These are phyloP conservation scores for Sclerotinia trifoliorum DNA, from an alignment of 2,329 filamentous ascomycete genomes.

Conservation along the genomic window DNA sequence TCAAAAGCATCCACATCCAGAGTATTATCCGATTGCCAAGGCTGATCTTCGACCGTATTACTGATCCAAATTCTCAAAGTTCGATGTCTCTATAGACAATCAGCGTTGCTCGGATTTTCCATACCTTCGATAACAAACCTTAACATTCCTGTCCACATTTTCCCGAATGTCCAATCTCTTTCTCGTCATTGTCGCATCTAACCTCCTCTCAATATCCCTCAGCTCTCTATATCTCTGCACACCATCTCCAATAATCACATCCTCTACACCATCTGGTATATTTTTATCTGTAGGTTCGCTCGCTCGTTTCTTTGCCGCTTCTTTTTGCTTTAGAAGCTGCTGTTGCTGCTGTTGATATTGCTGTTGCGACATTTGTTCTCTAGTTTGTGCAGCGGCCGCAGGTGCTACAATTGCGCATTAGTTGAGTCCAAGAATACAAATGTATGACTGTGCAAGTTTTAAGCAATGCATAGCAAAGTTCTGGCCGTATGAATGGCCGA, in stretches of 20 bases:
- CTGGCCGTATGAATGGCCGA: not conserved
- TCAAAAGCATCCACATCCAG: slow-evolving; percentile 75
- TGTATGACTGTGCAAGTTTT: not conserved
- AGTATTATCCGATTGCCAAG: slow-evolving; percentile 73
- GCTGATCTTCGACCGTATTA: slow-evolving; percentile 91
- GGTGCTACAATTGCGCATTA: slow-evolving; percentile 23
- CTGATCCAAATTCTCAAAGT: slow-evolving; percentile 92
- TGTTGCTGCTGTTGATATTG: slow-evolving; percentile 17
- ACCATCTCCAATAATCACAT: slow-evolving; percentile 76
- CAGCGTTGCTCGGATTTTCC: slow-evolving; percentile 18
- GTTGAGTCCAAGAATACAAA: slow-evolving; percentile 6
- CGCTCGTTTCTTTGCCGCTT: slow-evolving; percentile 75
- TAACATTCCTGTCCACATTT: slow-evolving; percentile 69
- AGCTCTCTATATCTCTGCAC: slow-evolving; percentile 79
- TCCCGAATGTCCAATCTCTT: slow-evolving; percentile 92
- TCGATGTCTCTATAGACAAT: slow-evolving; percentile 60
- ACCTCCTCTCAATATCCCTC: slow-evolving; percentile 78
- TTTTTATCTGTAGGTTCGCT: slow-evolving; percentile 93
- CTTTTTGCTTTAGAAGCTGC: slow-evolving; percentile 50
- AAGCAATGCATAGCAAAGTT: not conserved
- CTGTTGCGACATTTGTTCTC: slow-evolving; percentile 18
- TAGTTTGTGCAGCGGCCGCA: slow-evolving; percentile 45
- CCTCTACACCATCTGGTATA: slow-evolving; percentile 85
- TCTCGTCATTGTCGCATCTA: slow-evolving; percentile 91
- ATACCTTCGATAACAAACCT: slow-evolving; percentile 47